Conservation (phyloP, 768 basidiomycete species). For the Lactarius akahatsu region DNA sequence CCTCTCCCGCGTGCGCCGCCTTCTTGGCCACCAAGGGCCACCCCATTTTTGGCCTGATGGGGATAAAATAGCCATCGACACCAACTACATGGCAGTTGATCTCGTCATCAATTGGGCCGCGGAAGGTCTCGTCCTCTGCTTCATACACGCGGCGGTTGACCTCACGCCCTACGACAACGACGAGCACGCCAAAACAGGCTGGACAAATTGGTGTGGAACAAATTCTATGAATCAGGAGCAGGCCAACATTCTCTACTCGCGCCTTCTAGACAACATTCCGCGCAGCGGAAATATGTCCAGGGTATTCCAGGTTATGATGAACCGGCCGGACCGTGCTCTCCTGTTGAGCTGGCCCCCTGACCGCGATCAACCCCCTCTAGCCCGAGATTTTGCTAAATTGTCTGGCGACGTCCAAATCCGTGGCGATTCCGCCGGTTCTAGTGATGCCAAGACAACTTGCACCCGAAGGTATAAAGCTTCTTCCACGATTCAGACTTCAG, state of each 20-base stretch:
- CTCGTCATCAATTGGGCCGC: slow-evolving; percentile 90
- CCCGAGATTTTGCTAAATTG: slow-evolving; percentile 51
- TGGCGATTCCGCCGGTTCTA: slow-evolving; percentile 47
- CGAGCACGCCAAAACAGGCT: slow-evolving; percentile 66
- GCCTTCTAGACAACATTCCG: slow-evolving; percentile 56
- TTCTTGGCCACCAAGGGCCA: slow-evolving; percentile 66
- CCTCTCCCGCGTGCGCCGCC: slow-evolving; percentile 66
- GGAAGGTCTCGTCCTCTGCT: slow-evolving; percentile 83
- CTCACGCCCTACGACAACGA: slow-evolving; percentile 70
- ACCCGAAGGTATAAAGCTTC: slow-evolving; percentile 79
- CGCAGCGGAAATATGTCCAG: slow-evolving; percentile 52
- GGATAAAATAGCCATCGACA: slow-evolving; percentile 67
- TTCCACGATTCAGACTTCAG: slow-evolving; percentile 53
- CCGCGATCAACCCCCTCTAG: slow-evolving; percentile 39
- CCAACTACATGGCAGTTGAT: slow-evolving; percentile 81
- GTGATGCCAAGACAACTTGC: slow-evolving; percentile 81
- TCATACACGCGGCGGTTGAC: slow-evolving; percentile 82
- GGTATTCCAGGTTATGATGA: slow-evolving; percentile 78
- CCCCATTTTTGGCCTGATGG: slow-evolving; percentile 56
- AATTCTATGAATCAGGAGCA: slow-evolving; percentile 58
- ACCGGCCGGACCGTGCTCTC: slow-evolving; percentile 54
- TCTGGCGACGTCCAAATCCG: slow-evolving; percentile 69
- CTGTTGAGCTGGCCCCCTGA: slow-evolving; percentile 80
- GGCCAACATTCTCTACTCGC: slow-evolving; percentile 55
- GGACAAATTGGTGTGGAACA: slow-evolving; percentile 91